phyloP scores from a whole-genome alignment of 2,329 filamentous ascomycete species.

The Lecanicillium sp. region DNA sequence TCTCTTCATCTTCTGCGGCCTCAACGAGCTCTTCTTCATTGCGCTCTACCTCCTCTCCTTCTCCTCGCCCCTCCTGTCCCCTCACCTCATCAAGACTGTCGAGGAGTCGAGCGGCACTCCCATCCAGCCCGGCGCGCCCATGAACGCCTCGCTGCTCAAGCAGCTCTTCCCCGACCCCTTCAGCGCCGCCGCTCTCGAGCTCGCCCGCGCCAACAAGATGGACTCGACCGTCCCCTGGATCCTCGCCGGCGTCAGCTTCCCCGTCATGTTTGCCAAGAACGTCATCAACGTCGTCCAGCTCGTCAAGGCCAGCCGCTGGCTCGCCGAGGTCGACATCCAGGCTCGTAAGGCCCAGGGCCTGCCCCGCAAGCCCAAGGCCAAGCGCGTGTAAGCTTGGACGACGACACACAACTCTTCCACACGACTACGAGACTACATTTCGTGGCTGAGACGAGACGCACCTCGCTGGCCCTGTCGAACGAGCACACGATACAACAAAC shows the following conservation, averaged over 20 bases:
- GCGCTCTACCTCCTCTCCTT: slow-evolving; percentile 96
- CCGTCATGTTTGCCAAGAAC: slow-evolving; percentile 88
- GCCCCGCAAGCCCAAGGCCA: slow-evolving; percentile 36
- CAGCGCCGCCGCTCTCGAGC: slow-evolving; percentile 85
- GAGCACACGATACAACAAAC: not conserved
- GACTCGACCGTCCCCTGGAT: slow-evolving; percentile 63
- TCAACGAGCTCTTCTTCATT: slow-evolving; percentile 98
- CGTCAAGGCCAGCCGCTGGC: slow-evolving; percentile 84
- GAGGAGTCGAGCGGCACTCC: slow-evolving; percentile 46
- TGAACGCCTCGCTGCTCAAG: slow-evolving; percentile 62
- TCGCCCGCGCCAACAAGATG: slow-evolving; percentile 92
- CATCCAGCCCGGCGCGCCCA: slow-evolving; percentile 61
- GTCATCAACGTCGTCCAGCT: slow-evolving; percentile 91
- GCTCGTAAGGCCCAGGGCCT: slow-evolving; percentile 51
- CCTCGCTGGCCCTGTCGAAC: not conserved
- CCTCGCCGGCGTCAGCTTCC: slow-evolving; percentile 71
- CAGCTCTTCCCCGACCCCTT: slow-evolving; percentile 83
- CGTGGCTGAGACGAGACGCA: not conserved
- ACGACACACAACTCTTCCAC: no score
- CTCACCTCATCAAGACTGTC: slow-evolving; percentile 66
- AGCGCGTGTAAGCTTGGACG: slow-evolving; percentile 16
- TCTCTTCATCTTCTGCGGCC: slow-evolving; percentile 79
- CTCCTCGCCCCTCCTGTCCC: slow-evolving; percentile 81
- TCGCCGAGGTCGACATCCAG: slow-evolving; percentile 83
- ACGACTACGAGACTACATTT: not conserved